phyloP scores from a whole-genome alignment of 192 early-diverging fungal genomes.

The Podila verticillata region DNA sequence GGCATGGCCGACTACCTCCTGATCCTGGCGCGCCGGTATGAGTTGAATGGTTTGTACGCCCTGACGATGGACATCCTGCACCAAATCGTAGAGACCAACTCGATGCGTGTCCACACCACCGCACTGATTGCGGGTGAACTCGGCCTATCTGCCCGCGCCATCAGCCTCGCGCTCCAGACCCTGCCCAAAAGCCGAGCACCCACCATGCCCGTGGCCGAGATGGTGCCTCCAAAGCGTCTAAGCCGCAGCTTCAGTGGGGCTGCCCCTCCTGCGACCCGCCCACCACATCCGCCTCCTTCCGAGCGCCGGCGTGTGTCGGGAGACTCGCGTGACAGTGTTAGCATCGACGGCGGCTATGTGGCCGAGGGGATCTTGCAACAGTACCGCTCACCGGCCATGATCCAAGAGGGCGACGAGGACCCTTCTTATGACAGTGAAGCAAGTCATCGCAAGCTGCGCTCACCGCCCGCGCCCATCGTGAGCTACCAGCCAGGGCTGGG shows the following conservation, averaged over 20 bases:
- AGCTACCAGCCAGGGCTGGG: background rate
- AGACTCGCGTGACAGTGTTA: constrained; percentile 6
- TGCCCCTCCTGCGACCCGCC: background rate
- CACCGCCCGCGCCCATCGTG: background rate
- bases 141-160: constrained; percentile 7
- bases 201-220: too few relatives aligned
- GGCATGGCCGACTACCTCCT: constrained; percentile 17
- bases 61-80: constrained; percentile 21
- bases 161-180: background rate
- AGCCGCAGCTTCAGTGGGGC: background rate
- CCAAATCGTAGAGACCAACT: constrained; percentile 1
- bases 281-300: background rate
- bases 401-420: constrained; percentile 8
- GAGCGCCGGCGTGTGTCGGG: background rate
- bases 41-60: constrained; percentile 15
- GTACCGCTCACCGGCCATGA: constrained; percentile 1
- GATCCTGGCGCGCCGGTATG: constrained; percentile 15
- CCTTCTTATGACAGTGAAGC: background rate
- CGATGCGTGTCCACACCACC: constrained; percentile 10
- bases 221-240: background rate
- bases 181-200: background rate
- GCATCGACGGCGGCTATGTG: constrained; percentile 8
- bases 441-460: background rate
- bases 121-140: constrained; percentile 20
- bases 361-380: constrained; percentile 7